Evolutionary conservation across 2,329 filamentous ascomycete species (phyloP).

Genomic region (Colletotrichum liriopes): DNA sequence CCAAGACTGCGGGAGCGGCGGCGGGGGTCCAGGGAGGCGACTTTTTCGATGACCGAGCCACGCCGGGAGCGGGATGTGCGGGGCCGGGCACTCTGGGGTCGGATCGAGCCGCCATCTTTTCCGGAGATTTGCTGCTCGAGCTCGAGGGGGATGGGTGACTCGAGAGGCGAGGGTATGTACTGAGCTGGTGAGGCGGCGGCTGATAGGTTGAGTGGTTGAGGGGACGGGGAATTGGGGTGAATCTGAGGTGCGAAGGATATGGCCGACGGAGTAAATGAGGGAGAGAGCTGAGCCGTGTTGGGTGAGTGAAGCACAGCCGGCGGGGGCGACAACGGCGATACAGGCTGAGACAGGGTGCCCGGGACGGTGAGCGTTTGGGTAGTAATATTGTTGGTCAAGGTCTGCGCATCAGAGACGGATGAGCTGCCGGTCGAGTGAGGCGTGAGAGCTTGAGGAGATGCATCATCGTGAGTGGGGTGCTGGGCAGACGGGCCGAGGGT

Average conservation of each 20-base stretch:
- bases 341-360: constrained; percentile 25
- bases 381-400: constrained; percentile 25
- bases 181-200: constrained; percentile 32
- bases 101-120: constrained; percentile 34
- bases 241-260: constrained; percentile 42
- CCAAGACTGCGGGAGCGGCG: constrained; percentile 33
- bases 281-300: constrained; percentile 6
- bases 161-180: constrained; percentile 36
- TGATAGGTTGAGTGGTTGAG: constrained; percentile 38
- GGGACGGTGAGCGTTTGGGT: constrained; percentile 33
- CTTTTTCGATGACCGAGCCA: constrained; percentile 42
- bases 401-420: constrained; percentile 28
- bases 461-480: constrained; percentile 33
- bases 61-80: constrained; percentile 40
- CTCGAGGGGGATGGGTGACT: constrained; percentile 36
- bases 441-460: constrained; percentile 20
- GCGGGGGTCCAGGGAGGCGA: constrained; percentile 40
- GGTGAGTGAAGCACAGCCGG: constrained; percentile 26
- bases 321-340: constrained; percentile 30
- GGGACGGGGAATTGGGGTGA: constrained; percentile 36
- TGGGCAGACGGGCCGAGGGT: constrained; percentile 37
- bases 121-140: constrained; percentile 31
- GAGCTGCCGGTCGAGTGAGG: constrained; percentile 26
- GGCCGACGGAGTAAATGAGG: constrained; percentile 36
- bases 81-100: constrained; percentile 34